Percentiles rank a stretch among this genome's conserved stretches.
Conservation (phyloP, 2,329 filamentous ascomycete genomes). For the Clonostachys solani region DNA sequence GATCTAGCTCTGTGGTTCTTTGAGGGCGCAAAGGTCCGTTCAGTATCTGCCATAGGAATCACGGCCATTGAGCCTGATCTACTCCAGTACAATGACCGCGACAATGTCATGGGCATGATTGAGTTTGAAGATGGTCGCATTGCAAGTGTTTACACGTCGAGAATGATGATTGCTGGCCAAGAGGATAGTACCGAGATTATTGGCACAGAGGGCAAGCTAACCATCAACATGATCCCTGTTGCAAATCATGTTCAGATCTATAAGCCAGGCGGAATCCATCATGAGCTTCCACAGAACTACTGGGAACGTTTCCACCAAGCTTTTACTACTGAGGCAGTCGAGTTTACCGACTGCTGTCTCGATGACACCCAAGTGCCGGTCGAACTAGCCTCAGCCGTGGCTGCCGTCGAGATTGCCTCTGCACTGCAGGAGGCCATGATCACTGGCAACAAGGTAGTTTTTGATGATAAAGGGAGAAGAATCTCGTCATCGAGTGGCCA, state of each 20-base stretch:
- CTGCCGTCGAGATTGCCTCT: slow-evolving; percentile 55
- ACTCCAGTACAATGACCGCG: slow-evolving; percentile 20
- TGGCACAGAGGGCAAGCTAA: slow-evolving; percentile 60
- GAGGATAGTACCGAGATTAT: slow-evolving; percentile 65
- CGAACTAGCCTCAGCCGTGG: slow-evolving; percentile 52
- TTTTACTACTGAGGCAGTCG: slow-evolving; percentile 59
- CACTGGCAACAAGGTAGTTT: slow-evolving; percentile 51
- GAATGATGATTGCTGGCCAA: slow-evolving; percentile 67
- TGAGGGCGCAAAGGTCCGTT: slow-evolving; percentile 21
- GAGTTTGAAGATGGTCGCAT: slow-evolving; percentile 61
- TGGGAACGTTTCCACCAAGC: slow-evolving; percentile 59
- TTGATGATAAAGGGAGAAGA: slow-evolving; percentile 46
- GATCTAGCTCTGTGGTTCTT: slow-evolving; percentile 26
- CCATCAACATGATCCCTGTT: slow-evolving; percentile 54
- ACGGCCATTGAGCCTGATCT: slow-evolving; percentile 23
- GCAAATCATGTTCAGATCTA: slow-evolving; percentile 51
- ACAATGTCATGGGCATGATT: slow-evolving; percentile 45
- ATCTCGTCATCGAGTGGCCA: slow-evolving; percentile 32
- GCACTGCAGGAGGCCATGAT: slow-evolving; percentile 54
- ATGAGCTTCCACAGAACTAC: slow-evolving; percentile 58
- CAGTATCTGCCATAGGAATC: slow-evolving; percentile 20
- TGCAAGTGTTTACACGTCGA: slow-evolving; percentile 57
- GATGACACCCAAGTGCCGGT: slow-evolving; percentile 52
- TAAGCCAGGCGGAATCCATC: slow-evolving; percentile 39
- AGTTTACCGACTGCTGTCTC: slow-evolving; percentile 56